A percentile compares a stretch with the other conserved stretches of the same genome.
Evolutionary conservation across 805 yeast species (phyloP).

Genomic region (Diddensiella santjacobensis): DNA sequence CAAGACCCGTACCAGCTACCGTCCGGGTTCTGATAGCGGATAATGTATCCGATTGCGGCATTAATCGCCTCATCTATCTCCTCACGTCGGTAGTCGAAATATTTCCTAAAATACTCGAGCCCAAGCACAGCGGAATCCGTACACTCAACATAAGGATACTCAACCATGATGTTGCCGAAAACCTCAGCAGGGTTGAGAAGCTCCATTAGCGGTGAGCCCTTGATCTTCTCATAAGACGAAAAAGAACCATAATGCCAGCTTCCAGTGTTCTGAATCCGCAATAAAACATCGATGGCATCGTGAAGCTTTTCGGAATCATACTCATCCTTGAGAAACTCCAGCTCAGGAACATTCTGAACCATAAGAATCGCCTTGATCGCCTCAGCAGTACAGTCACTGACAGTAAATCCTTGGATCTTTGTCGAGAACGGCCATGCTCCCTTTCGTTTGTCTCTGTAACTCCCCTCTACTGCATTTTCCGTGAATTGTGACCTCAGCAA

Average conservation of each 20-base stretch:
- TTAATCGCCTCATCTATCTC: slow-evolving; percentile 69
- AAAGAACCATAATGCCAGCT: slow-evolving; percentile 84
- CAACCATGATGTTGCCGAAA: slow-evolving; percentile 97
- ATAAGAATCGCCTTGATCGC: slow-evolving; percentile 88
- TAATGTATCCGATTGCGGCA: slow-evolving; percentile 70
- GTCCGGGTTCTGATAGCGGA: slow-evolving; percentile 62
- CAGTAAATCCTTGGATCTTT: slow-evolving; percentile 93
- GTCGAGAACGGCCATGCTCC: slow-evolving; percentile 98
- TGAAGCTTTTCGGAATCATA: slow-evolving; percentile 53
- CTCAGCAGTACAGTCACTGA: slow-evolving; percentile 95
- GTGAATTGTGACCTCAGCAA: slow-evolving; percentile 81
- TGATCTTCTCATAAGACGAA: slow-evolving; percentile 83
- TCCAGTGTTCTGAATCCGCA: slow-evolving; percentile 74
- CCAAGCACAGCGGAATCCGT: slow-evolving; percentile 95
- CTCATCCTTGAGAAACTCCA: slow-evolving; percentile 46
- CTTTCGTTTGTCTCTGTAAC: slow-evolving; percentile 73
- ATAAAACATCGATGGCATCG: slow-evolving; percentile 70
- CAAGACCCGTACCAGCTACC: slow-evolving; percentile 99
- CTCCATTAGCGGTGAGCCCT: slow-evolving; percentile 76
- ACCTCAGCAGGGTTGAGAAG: slow-evolving; percentile 93
- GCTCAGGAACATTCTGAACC: slow-evolving; percentile 68
- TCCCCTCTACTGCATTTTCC: slow-evolving; percentile 69
- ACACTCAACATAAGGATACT: slow-evolving; percentile 97
- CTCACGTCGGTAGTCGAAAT: slow-evolving; percentile 58
- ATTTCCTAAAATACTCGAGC: slow-evolving; percentile 66